Percentiles rank a stretch among this genome's conserved stretches.
Conservation (phyloP, 805 yeast species). For the Cephaloascus fragrans region DNA sequence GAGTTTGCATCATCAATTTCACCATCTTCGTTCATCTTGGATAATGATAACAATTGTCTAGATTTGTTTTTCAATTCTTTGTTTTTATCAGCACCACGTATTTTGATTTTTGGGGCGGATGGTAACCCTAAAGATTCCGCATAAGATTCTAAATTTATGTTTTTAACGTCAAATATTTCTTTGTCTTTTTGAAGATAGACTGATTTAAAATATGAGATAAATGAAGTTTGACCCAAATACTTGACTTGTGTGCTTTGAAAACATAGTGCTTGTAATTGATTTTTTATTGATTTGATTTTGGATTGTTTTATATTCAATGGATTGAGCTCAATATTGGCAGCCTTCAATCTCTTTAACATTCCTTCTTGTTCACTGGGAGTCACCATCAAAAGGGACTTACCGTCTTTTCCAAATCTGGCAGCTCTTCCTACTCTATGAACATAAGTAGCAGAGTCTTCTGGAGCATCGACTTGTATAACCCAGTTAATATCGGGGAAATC, state of each 20-base stretch:
- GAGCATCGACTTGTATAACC: conserved; percentile 91
- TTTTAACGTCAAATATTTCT: conserved; percentile 69
- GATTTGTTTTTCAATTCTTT: conserved; percentile 79
- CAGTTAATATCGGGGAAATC: conserved; percentile 92
- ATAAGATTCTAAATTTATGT: conserved; percentile 69
- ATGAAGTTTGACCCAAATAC: conserved; percentile 92
- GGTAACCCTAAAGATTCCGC: conserved; percentile 90
- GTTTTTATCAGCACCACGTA: conserved; percentile 36
- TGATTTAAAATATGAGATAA: conserved; percentile 82
- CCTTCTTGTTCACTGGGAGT: conserved; percentile 78
- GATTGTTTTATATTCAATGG: conserved; percentile 67
- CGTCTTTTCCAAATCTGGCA: conserved; percentile 79
- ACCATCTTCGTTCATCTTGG: conserved; percentile 53
- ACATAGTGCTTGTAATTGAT: conserved; percentile 81
- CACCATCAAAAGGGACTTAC: conserved; percentile 74
- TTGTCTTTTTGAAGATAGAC: conserved; percentile 82
- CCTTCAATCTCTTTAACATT: conserved; percentile 52
- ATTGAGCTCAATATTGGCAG: conserved; percentile 59
- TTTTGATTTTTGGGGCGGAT: conserved; percentile 89
- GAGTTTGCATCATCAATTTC: conserved; percentile 31
- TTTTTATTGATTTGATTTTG: conserved; percentile 63
- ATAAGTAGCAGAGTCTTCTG: conserved; percentile 83
- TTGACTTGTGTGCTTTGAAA: conserved; percentile 88
- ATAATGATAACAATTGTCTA: conserved; percentile 51
- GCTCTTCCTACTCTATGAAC: conserved; percentile 87